A percentile compares a stretch with the other conserved stretches of the same genome.
These are phyloP conservation scores for Rickenella mellea DNA, from an alignment of 768 basidiomycete species.

Conservation along the genomic window DNA sequence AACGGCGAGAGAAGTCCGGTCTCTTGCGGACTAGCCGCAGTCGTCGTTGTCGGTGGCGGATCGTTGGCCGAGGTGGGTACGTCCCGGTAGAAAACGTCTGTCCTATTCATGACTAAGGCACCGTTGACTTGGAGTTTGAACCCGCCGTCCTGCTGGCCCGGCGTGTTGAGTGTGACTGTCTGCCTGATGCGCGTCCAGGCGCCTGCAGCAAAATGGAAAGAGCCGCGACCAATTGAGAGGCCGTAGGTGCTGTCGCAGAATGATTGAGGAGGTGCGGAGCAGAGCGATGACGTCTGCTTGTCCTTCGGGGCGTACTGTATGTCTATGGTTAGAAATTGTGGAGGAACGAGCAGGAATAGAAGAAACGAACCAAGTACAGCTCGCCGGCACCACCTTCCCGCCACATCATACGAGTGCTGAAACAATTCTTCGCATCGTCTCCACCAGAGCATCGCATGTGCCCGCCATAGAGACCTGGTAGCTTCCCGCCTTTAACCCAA, in stretches of 20 bases:
- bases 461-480: slow-evolving; percentile 75
- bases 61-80: too few relatives aligned
- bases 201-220: slow-evolving; percentile 53
- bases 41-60: slow-evolving; percentile 1
- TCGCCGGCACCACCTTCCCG: slow-evolving; percentile 59
- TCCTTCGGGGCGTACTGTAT: slow-evolving; percentile 67
- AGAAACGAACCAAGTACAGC: slow-evolving; percentile 52
- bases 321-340: background rate
- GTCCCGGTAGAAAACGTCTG: slow-evolving; percentile 57
- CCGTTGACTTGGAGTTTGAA: slow-evolving; percentile 64
- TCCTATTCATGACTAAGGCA: slow-evolving; percentile 35
- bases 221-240: slow-evolving; percentile 64
- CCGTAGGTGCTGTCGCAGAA: slow-evolving; percentile 62
- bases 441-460: slow-evolving; percentile 65
- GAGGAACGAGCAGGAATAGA: background rate
- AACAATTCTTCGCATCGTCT: slow-evolving; percentile 60
- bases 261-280: slow-evolving; percentile 44
- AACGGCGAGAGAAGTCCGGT: background rate
- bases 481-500: slow-evolving; percentile 76
- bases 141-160: slow-evolving; percentile 56
- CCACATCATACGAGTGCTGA: slow-evolving; percentile 86
- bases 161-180: slow-evolving; percentile 63
- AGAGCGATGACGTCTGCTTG: slow-evolving; percentile 52
- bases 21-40: background rate
- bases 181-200: slow-evolving; percentile 68